Percentiles rank a stretch among this genome's conserved stretches.
Evolutionary conservation across 2,329 filamentous ascomycete species (phyloP).

Genomic region (Bipolaris oryzae): DNA sequence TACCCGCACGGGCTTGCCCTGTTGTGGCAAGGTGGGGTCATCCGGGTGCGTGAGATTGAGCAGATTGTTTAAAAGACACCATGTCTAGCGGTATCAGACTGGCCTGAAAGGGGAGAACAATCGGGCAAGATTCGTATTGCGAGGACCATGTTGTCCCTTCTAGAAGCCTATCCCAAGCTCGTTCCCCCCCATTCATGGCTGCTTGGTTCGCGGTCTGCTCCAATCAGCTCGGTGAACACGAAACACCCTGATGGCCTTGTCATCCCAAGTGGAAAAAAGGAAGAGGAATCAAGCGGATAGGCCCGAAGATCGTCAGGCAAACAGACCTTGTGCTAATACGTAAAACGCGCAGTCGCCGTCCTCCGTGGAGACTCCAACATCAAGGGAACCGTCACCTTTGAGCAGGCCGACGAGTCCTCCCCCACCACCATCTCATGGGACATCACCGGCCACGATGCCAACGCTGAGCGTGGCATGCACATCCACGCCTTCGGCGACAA

Average conservation of each 20-base stretch:
- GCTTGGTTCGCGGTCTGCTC: slow-evolving; percentile 18
- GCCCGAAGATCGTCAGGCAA: neutral
- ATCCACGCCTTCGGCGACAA: slow-evolving; percentile 99
- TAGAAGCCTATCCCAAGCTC: slow-evolving; percentile 6
- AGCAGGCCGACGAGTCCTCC: slow-evolving; percentile 82
- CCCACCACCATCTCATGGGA: slow-evolving; percentile 90
- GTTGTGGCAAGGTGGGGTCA: slow-evolving; percentile 43
- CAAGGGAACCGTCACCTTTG: slow-evolving; percentile 91
- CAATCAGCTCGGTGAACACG: slow-evolving; percentile 29
- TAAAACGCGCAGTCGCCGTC: slow-evolving; percentile 74
- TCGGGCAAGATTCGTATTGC: slow-evolving; percentile 17
- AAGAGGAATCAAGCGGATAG: neutral
- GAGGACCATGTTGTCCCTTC: slow-evolving; percentile 35
- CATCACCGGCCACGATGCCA: slow-evolving; percentile 89
- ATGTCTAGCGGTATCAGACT: slow-evolving; percentile 12
- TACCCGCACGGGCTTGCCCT: slow-evolving; percentile 27
- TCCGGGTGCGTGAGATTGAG: slow-evolving; percentile 63
- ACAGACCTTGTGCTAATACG: slow-evolving; percentile 9
- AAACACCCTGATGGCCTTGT: slow-evolving; percentile 40
- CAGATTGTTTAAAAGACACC: slow-evolving; percentile 54
- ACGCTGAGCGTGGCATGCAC: slow-evolving; percentile 97
- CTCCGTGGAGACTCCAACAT: slow-evolving; percentile 98
- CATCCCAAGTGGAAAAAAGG: neutral
- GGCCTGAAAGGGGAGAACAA: slow-evolving; percentile 18
- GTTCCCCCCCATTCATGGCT: neutral